These are phyloP conservation scores for Fusarium sp. DNA, from an alignment of 2,329 filamentous ascomycete species.

Conservation along the genomic window DNA sequence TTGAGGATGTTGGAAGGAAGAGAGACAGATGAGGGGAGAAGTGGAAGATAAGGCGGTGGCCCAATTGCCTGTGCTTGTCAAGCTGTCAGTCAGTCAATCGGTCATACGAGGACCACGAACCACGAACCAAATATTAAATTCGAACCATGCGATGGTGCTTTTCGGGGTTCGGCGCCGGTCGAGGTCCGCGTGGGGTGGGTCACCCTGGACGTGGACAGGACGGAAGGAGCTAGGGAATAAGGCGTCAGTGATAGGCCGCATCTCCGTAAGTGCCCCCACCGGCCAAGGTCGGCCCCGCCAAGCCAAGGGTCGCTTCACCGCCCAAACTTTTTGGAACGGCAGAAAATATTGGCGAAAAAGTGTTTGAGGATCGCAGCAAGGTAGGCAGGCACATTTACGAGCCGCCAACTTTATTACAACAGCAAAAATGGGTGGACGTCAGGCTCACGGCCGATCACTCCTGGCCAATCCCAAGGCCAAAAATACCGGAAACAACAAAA, in stretches of 20 bases:
- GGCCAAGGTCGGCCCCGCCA: conserved; percentile 41
- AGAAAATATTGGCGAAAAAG: conserved; percentile 41
- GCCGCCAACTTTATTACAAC: conserved; percentile 3
- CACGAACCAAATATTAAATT: conserved; percentile 23
- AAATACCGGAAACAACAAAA: conserved; percentile 47
- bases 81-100: conserved; percentile 25
- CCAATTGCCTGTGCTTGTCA: not conserved
- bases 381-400: conserved; percentile 30
- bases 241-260: conserved; percentile 48
- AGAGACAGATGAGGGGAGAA: not conserved
- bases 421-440: conserved; percentile 66
- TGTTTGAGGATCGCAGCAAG: conserved; percentile 5
- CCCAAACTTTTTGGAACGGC: conserved; percentile 42
- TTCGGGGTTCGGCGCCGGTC: conserved; percentile 34
- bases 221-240: conserved; percentile 23
- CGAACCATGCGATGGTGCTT: conserved; percentile 33
- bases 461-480: conserved; percentile 53
- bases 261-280: conserved; percentile 18
- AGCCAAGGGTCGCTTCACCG: conserved; percentile 33
- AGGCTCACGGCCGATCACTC: conserved; percentile 67
- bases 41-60: not conserved
- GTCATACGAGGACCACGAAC: conserved; percentile 31
- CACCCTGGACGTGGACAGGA: not conserved
- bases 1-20: conserved; percentile 2
- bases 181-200: conserved; percentile 12